Conservation (phyloP, 805 yeast species). For the Jamesozyma hellenica region DNA sequence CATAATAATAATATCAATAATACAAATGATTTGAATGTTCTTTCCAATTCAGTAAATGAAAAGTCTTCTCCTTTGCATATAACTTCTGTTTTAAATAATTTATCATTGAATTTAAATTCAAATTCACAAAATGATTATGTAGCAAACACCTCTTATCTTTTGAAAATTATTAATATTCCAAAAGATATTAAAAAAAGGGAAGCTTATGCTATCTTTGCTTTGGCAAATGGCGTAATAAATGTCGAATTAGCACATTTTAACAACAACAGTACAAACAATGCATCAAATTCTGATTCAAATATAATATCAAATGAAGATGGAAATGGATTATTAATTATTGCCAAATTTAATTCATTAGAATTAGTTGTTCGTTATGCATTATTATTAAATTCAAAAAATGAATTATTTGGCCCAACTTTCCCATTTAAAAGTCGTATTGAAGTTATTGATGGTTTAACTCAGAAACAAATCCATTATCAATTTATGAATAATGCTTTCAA, state of each 20-base stretch:
- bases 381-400: constrained; percentile 32
- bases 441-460: constrained; percentile 29
- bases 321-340: constrained; percentile 23
- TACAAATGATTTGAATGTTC: not conserved
- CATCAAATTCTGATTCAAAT: not conserved
- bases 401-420: constrained; percentile 40
- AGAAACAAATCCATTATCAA: constrained; percentile 20
- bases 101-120: constrained; percentile 15
- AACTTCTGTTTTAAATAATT: constrained; percentile 23
- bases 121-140: constrained; percentile 5
- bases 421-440: constrained; percentile 35
- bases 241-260: constrained; percentile 31
- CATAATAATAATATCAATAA: not conserved
- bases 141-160: constrained; percentile 9
- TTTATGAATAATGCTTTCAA: not conserved
- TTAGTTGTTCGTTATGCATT: constrained; percentile 37
- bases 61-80: constrained; percentile 23
- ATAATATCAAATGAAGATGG: not conserved
- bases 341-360: constrained; percentile 36
- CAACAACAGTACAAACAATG: not conserved
- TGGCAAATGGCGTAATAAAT: constrained; percentile 50
- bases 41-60: constrained; percentile 4
- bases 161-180: constrained; percentile 51
- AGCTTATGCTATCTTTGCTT: constrained; percentile 54
- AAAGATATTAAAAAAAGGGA: constrained; percentile 55